Percentiles rank a stretch among this genome's conserved stretches.
Evolutionary conservation across 805 yeast genomes (phyloP).

Genomic region (Yamadazyma sp.): DNA sequence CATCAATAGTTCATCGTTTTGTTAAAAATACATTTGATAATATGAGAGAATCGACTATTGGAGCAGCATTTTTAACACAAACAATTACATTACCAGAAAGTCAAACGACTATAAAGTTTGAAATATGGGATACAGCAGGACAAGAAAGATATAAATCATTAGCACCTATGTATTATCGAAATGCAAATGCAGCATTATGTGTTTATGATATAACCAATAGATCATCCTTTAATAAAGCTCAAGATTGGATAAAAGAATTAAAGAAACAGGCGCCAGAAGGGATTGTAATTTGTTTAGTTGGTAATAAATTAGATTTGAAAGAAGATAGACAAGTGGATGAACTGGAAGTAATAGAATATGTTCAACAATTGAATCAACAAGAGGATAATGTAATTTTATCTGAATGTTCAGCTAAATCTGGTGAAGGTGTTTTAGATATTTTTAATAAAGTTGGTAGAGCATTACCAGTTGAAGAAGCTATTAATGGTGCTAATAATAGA

Average conservation of each 20-base stretch:
- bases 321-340: slow-evolving; percentile 43
- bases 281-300: slow-evolving; percentile 78
- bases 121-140: slow-evolving; percentile 96
- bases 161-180: slow-evolving; percentile 46
- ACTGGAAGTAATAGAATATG: slow-evolving; percentile 47
- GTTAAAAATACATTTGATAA: slow-evolving; percentile 73
- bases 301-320: slow-evolving; percentile 68
- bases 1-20: slow-evolving; percentile 56
- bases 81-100: slow-evolving; percentile 52
- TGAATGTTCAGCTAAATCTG: slow-evolving; percentile 46
- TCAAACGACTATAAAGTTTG: slow-evolving; percentile 59
- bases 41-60: slow-evolving; percentile 74
- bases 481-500: slow-evolving; percentile 21
- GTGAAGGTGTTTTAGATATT: slow-evolving; percentile 42
- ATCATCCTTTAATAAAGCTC: slow-evolving; percentile 66
- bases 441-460: slow-evolving; percentile 39
- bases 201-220: slow-evolving; percentile 73
- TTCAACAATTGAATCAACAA: slow-evolving; percentile 36
- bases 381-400: slow-evolving; percentile 40
- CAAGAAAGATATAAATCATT: slow-evolving; percentile 50
- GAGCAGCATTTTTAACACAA: slow-evolving; percentile 80
- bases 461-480: slow-evolving; percentile 40
- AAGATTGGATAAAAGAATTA: slow-evolving; percentile 74
- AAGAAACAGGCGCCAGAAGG: slow-evolving; percentile 76
- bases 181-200: slow-evolving; percentile 68